phyloP scores from a whole-genome alignment of 2,329 filamentous ascomycete species.

The Uncinocarpus reesii region DNA sequence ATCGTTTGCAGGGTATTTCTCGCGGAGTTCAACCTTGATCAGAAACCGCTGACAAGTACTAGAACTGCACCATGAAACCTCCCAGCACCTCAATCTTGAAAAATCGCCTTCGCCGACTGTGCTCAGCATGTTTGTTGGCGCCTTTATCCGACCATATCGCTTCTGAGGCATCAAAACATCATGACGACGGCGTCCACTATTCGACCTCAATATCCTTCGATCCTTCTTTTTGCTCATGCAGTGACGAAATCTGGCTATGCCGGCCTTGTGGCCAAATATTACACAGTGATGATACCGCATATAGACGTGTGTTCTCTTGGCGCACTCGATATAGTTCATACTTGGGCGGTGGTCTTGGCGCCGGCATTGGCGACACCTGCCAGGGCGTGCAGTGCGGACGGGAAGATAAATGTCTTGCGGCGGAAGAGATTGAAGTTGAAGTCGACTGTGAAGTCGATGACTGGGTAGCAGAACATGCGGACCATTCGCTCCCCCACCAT shows the following conservation, averaged over 20 bases:
- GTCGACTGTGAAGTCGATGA: slow-evolving; percentile 77
- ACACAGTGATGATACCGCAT: slow-evolving; percentile 46
- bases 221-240: slow-evolving; percentile 50
- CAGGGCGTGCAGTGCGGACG: slow-evolving; percentile 81
- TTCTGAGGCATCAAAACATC: no score
- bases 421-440: slow-evolving; percentile 68
- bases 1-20: slow-evolving; percentile 69
- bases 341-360: slow-evolving; percentile 68
- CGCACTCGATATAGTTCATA: slow-evolving; percentile 69
- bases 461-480: slow-evolving; percentile 42
- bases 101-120: slow-evolving; percentile 71
- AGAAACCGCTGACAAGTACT: slow-evolving; percentile 10
- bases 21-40: not conserved
- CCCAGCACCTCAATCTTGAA: slow-evolving; percentile 57
- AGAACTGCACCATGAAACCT: slow-evolving; percentile 87
- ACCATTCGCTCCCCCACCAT: slow-evolving; percentile 18
- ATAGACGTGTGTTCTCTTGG: slow-evolving; percentile 73
- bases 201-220: slow-evolving; percentile 32
- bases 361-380: slow-evolving; percentile 77
- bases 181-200: slow-evolving; percentile 14
- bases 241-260: slow-evolving; percentile 64
- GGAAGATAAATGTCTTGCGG: slow-evolving; percentile 64
- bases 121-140: slow-evolving; percentile 60
- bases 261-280: slow-evolving; percentile 69
- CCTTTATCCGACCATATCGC: slow-evolving; percentile 44